Evolutionary conservation across 164 flowering plant species (phyloP).

Genomic region (Nymphaea colorata): DNA sequence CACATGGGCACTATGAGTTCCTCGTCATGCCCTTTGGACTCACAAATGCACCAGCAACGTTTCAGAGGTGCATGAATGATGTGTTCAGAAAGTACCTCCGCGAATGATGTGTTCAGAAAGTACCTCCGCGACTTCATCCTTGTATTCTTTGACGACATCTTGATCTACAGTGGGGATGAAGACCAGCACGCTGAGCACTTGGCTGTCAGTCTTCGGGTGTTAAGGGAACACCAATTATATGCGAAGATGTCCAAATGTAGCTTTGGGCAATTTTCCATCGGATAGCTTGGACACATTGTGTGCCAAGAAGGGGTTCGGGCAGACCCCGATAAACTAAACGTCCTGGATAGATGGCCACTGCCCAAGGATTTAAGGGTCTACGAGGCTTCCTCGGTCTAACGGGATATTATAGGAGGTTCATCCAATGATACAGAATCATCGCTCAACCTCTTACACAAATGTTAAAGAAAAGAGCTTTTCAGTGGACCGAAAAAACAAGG

Average conservation of each 20-base stretch:
- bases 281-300: background rate
- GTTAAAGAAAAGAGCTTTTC: background rate
- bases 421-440: background rate
- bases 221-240: too few relatives aligned
- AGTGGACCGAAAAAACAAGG: background rate
- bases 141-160: background rate
- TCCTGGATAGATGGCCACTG: background rate
- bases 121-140: background rate
- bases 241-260: too few relatives aligned
- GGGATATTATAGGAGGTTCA: conserved; percentile 3
- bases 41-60: background rate
- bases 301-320: background rate
- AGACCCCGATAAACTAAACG: background rate
- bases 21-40: conserved; percentile 5
- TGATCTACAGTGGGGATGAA: background rate
- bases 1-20: background rate
- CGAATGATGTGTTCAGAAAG: too few relatives aligned
- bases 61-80: background rate
- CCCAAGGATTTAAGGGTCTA: background rate
- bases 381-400: conserved; percentile 1
- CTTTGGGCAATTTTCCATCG: background rate
- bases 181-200: background rate
- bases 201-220: background rate
- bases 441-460: background rate
- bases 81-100: too few relatives aligned